Evolutionary conservation across 257 asterid species (phyloP).

Genomic region (Dorcoceras hygrometricum): DNA sequence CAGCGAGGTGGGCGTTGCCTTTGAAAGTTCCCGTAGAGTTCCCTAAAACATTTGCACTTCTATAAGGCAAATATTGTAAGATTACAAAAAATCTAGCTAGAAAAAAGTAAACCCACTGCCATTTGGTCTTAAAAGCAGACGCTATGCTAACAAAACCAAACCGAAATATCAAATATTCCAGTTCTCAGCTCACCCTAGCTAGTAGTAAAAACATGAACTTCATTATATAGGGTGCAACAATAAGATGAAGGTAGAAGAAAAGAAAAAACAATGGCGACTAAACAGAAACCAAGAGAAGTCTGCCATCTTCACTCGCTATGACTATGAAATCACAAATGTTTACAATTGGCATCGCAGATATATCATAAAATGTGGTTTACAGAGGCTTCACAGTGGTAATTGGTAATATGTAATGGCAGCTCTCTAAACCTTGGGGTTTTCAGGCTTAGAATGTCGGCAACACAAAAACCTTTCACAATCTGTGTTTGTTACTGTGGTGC

Average conservation of each 20-base stretch:
- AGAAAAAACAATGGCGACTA: not conserved
- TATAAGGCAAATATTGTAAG: slow-evolving; percentile 11
- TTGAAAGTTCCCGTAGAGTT: slow-evolving; percentile 65
- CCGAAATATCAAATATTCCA: not conserved
- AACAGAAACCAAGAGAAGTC: not conserved
- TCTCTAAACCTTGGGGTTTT: slow-evolving; percentile 4
- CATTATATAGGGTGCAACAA: not conserved
- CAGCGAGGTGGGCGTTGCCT: slow-evolving; percentile 33
- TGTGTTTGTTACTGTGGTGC: not conserved
- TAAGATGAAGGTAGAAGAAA: not conserved
- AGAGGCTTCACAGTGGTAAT: slow-evolving; percentile 9
- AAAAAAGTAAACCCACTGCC: not conserved
- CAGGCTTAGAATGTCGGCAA: not conserved
- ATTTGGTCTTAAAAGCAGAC: slow-evolving; percentile 4
- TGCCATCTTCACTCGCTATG: not conserved
- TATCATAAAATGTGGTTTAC: not conserved
- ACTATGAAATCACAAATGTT: not conserved
- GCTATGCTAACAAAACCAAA: not conserved
- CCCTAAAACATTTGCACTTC: slow-evolving; percentile 34
- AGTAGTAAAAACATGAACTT: not conserved
- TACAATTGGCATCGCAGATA: slow-evolving; percentile 1
- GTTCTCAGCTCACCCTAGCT: not conserved
- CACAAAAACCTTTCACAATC: not conserved
- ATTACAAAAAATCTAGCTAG: not conserved
- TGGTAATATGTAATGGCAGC: slow-evolving; percentile 17